Base-by-base conservation (phyloP, 2,329 filamentous ascomycete species). In the Trichoderma sp. region DNA sequence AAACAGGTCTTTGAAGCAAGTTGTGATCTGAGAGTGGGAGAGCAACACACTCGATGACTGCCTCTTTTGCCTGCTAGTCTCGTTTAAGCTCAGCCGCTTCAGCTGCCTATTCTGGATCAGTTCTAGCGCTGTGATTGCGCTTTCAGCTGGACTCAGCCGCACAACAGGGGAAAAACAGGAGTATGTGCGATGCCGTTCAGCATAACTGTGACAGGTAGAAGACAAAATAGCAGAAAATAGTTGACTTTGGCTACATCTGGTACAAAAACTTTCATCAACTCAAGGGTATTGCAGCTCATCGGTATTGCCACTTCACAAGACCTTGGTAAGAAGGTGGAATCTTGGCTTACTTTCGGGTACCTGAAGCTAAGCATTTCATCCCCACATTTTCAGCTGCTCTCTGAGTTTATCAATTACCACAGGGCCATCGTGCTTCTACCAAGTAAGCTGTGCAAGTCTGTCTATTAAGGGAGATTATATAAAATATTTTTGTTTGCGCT, bases 111-210 rank as follows among this genome's bases (percentile, higher is more conserved):
- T 47, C 62, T 59, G n/a, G 27, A 58, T 58, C 24, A 16, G 63
- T 59, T 14, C 35, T 67, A 67, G 63, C 63, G 63, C 37, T 59
- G 63, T 47, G 63, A 59, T 43, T 31, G 55, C 19, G 63, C 63
- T 57, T 21, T 67, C 63, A 67, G 63, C 63, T 67, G 63, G 35
- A 37, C 14, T 65, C 63, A 35, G 53, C 53, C 27, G 29, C 8
- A 27, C 19, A 14, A 29, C 37, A 53, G 52, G 4, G 2, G 10
- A n/a, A 0, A 37, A 11, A 2, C 27, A 29, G 16, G 5, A n/a
- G 27, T 14, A 29, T 4, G 14, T 47, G 43, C 19, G 19, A 40
- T 19, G 16, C 14, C 6, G 5, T 5, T 6, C 4, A 2, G 5
- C 14, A 19, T 43, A 6, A 2, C 14, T 49, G 43, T 13, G 10